These are phyloP conservation scores for Suaeda aralocaspica DNA, from an alignment of 148 eudicot genomes.

Conservation along the genomic window DNA sequence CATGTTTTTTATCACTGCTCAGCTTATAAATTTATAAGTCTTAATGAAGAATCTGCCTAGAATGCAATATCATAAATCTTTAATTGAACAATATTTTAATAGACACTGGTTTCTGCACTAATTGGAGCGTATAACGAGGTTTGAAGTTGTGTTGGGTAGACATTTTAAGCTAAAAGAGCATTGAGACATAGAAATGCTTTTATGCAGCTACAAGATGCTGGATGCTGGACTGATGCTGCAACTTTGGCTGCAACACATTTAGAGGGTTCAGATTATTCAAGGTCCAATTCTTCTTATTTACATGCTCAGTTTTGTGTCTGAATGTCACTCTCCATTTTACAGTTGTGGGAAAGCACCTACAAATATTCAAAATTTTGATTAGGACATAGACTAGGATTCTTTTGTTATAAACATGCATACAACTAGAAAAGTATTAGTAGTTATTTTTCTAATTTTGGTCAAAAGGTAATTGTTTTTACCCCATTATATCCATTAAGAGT, in stretches of 20 bases:
- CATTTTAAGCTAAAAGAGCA: not conserved
- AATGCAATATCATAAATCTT: not conserved
- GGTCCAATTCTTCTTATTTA: conserved; percentile 39
- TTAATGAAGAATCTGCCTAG: not conserved
- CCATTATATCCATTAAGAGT: too few species aligned
- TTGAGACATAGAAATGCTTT: not conserved
- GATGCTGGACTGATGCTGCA: conserved; percentile 99
- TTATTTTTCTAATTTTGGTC: not conserved
- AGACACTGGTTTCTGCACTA: not conserved
- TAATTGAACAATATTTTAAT: not conserved
- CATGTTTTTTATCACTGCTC: not conserved
- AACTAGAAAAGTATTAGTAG: not conserved
- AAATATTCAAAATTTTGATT: not conserved
- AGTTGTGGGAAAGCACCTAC: not conserved
- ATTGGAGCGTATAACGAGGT: not conserved
- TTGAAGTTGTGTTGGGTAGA: not conserved
- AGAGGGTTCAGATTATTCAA: conserved; percentile 91
- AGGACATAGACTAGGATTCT: not conserved
- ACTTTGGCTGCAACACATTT: conserved; percentile 97
- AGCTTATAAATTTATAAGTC: not conserved
- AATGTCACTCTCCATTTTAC: not conserved
- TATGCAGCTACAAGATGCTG: conserved; percentile 97
- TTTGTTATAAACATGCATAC: not conserved
- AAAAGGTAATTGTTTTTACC: too few species aligned
- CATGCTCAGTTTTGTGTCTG: too few species aligned